These are phyloP conservation scores for Suillus paluster DNA, from an alignment of 768 basidiomycete genomes.

Conservation along the genomic window DNA sequence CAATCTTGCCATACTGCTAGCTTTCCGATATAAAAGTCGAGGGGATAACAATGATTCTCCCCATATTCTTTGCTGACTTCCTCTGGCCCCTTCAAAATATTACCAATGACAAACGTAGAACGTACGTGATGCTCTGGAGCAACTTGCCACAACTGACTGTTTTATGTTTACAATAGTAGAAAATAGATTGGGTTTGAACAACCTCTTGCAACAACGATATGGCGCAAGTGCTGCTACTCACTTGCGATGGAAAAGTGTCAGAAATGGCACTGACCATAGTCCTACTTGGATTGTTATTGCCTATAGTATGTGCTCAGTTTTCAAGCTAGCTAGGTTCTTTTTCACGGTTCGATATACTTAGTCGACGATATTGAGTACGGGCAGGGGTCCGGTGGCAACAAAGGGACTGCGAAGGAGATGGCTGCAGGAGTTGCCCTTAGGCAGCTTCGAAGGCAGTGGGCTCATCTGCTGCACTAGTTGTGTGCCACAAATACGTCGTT, in stretches of 20 bases:
- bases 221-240: constrained; percentile 28
- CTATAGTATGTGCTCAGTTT: constrained; percentile 24
- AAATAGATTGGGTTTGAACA: constrained; percentile 30
- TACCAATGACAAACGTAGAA: neutral
- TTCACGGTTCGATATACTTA: constrained; percentile 13
- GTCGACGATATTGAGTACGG: constrained; percentile 33
- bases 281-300: constrained; percentile 29
- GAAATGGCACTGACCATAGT: constrained; percentile 27
- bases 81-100: neutral
- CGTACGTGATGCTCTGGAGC: neutral
- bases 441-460: constrained; percentile 26
- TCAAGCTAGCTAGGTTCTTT: neutral
- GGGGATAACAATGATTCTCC: no score
- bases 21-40: neutral
- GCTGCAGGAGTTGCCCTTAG: constrained; percentile 31
- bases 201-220: constrained; percentile 36
- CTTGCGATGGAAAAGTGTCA: constrained; percentile 31
- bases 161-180: neutral
- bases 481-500: neutral
- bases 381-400: constrained; percentile 28
- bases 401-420: constrained; percentile 34
- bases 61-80: neutral
- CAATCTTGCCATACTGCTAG: neutral
- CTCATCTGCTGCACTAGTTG: neutral
- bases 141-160: neutral